Percentiles rank a stretch among this genome's conserved stretches.
Evolutionary conservation across 1,139 yeast genomes (phyloP).

Genomic region (Hemisphaericaspora subhashii): DNA sequence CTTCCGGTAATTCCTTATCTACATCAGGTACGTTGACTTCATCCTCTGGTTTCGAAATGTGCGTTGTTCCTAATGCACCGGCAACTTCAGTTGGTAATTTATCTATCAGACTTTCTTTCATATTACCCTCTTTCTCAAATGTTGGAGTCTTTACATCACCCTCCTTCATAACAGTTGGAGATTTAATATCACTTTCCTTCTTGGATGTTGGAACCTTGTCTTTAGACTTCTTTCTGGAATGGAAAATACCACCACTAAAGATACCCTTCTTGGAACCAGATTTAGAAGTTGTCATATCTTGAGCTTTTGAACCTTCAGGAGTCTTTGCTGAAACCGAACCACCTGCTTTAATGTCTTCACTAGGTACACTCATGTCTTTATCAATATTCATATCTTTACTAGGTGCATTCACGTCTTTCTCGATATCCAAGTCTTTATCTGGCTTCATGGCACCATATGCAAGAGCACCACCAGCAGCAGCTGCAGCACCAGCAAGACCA

Average conservation of each 20-base stretch:
- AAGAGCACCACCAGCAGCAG: conserved; percentile 6
- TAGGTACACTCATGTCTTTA: neutral
- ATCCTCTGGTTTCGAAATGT: conserved; percentile 1
- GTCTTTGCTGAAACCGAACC: neutral
- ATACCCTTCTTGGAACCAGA: neutral
- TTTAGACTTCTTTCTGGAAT: conserved; percentile 1
- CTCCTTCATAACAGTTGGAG: neutral
- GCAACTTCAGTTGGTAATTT: neutral
- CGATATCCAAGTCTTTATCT: neutral
- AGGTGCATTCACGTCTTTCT: neutral
- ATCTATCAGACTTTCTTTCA: neutral
- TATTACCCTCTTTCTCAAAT: neutral
- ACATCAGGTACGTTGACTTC: neutral
- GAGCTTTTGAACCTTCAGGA: neutral
- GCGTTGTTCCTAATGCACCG: neutral
- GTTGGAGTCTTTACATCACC: neutral
- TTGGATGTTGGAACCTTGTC: neutral
- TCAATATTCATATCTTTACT: neutral
- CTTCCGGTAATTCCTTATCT: neutral
- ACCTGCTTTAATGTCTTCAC: neutral
- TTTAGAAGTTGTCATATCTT: neutral
- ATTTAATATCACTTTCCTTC: neutral
- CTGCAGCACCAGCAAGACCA: conserved; percentile 8
- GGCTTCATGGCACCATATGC: neutral
- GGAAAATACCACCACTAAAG: conserved; percentile 1